Evolutionary conservation across 176 grass and related monocot species (phyloP).

Genomic region (Carex myosuroides): DNA sequence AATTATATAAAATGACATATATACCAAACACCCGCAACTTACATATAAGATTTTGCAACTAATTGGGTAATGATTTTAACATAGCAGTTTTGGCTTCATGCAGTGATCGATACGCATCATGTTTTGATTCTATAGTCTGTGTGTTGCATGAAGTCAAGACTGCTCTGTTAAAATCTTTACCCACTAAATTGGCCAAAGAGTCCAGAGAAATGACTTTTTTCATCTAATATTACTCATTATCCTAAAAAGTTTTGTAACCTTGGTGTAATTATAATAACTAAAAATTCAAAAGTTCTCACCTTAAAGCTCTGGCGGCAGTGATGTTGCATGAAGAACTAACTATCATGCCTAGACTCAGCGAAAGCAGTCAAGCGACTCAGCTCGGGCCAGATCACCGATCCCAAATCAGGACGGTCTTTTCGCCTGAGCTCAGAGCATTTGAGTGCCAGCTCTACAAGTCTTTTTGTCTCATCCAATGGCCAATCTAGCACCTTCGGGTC

Average conservation of each 20-base stretch:
- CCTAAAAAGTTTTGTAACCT: neutral
- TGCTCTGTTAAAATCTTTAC: too few relatives aligned
- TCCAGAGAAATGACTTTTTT: neutral
- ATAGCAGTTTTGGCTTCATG: too few relatives aligned
- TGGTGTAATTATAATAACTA: neutral
- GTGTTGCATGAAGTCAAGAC: too few relatives aligned
- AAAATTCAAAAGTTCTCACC: slow-evolving; percentile 11
- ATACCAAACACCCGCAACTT: neutral
- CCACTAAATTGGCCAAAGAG: neutral
- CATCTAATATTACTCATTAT: neutral
- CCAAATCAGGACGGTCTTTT: slow-evolving; percentile 61
- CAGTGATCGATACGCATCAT: too few relatives aligned
- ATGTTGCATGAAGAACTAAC: neutral
- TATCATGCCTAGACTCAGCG: slow-evolving; percentile 22
- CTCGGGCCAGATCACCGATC: slow-evolving; percentile 52
- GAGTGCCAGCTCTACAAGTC: slow-evolving; percentile 50
- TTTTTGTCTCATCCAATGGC: slow-evolving; percentile 43
- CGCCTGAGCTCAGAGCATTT: slow-evolving; percentile 69
- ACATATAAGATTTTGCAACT: neutral
- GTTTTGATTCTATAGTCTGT: too few relatives aligned
- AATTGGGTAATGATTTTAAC: too few relatives aligned
- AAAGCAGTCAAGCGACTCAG: slow-evolving; percentile 35
- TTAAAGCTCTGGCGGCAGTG: neutral
- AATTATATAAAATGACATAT: neutral
- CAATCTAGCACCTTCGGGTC: slow-evolving; percentile 49